Evolutionary conservation across 805 yeast genomes (phyloP).

Genomic region (Tetrapisispora taiwanensis): DNA sequence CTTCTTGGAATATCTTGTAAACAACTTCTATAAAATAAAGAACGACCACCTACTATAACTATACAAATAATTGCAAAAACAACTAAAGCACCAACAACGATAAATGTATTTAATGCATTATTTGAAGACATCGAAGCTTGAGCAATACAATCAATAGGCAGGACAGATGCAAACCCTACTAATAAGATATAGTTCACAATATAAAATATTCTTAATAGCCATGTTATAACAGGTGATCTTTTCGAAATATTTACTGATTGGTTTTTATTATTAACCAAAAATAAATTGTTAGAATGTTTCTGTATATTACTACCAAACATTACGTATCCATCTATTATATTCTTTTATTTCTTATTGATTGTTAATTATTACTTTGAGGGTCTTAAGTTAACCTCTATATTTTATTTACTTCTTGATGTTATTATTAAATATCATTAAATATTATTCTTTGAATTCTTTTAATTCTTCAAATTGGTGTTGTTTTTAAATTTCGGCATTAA

Average conservation of each 20-base stretch:
- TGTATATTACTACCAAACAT: too few relatives aligned
- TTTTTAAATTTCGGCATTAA: too few relatives aligned
- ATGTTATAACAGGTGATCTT: background rate
- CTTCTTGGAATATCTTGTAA: conserved; percentile 69
- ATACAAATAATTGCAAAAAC: conserved; percentile 43
- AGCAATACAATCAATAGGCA: conserved; percentile 72
- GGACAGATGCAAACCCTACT: conserved; percentile 53
- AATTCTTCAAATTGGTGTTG: too few relatives aligned
- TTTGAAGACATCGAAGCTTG: conserved; percentile 44
- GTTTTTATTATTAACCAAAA: too few relatives aligned
- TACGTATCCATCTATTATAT: too few relatives aligned
- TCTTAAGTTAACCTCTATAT: too few relatives aligned
- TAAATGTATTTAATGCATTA: conserved; percentile 70
- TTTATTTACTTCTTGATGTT: too few relatives aligned
- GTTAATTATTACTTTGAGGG: too few relatives aligned
- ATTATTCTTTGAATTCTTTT: too few relatives aligned
- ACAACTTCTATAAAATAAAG: conserved; percentile 46
- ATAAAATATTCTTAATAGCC: background rate
- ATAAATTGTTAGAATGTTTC: too few relatives aligned
- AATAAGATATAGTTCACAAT: conserved; percentile 21
- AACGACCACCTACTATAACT: conserved; percentile 46
- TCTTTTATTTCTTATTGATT: too few relatives aligned
- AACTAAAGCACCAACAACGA: conserved; percentile 64
- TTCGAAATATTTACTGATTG: background rate
- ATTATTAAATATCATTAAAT: too few relatives aligned